phyloP scores from a whole-genome alignment of 352 stramenopile species.

The Phytophthora colocasiae region DNA sequence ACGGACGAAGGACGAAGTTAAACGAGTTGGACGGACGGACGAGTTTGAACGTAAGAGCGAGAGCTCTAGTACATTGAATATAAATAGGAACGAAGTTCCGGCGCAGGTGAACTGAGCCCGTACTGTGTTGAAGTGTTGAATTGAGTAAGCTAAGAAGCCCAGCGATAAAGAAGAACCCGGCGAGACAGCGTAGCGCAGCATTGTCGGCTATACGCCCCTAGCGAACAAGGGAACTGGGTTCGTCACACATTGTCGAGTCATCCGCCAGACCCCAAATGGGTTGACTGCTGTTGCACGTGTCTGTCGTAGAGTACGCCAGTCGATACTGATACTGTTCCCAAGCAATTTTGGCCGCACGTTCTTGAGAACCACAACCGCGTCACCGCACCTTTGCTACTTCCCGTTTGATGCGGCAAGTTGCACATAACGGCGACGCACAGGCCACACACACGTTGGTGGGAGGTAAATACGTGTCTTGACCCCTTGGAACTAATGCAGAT shows the following conservation, averaged over 20 bases:
- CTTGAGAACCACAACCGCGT: constrained; percentile 11
- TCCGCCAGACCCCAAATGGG: constrained; percentile 18
- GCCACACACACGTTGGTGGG: constrained; percentile 7
- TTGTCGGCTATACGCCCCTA: no score
- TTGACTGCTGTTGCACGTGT: constrained; percentile 18
- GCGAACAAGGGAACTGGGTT: no score
- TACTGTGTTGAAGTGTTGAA: no score
- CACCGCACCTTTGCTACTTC: constrained; percentile 6
- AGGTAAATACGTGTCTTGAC: neutral
- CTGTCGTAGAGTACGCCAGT: constrained; percentile 9
- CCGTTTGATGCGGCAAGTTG: constrained; percentile 19
- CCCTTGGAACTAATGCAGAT: constrained; percentile 2
- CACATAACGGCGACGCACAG: constrained; percentile 12
- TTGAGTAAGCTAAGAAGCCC: no score
- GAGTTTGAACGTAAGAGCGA: no score
- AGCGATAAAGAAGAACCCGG: no score
- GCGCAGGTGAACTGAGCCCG: no score
- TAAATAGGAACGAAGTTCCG: no score
- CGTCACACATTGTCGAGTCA: constrained; percentile 5
- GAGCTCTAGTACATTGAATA: no score
- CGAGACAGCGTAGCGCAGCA: no score
- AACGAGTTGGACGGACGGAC: no score
- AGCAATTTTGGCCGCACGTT: constrained; percentile 14
- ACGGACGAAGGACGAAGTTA: no score
- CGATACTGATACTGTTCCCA: constrained; percentile 25